Percentiles rank a stretch among this genome's conserved stretches.
These are phyloP conservation scores for Saxispiralis lemnorum DNA, from an alignment of 495 filamentous ascomycete species.

Conservation along the genomic window DNA sequence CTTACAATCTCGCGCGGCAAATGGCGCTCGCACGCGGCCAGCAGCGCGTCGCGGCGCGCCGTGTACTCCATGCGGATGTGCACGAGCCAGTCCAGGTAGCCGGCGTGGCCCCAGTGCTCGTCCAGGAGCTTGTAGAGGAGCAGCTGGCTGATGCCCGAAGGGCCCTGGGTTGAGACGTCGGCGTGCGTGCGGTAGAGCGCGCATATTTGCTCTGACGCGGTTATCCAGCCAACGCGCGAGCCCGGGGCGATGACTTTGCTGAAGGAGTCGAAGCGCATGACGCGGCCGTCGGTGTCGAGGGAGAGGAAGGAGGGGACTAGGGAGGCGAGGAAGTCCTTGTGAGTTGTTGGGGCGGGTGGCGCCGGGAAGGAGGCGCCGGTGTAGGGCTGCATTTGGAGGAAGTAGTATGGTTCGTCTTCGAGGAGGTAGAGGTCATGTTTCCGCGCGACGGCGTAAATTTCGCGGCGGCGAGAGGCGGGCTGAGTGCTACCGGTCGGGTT, in stretches of 20 bases:
- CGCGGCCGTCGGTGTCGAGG: constrained; percentile 47
- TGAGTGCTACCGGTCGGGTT: constrained; percentile 87
- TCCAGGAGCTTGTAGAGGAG: constrained; percentile 78
- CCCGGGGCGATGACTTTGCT: constrained; percentile 51
- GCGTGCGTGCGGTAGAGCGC: constrained; percentile 60
- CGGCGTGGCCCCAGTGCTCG: constrained; percentile 84
- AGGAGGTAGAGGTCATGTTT: constrained; percentile 76
- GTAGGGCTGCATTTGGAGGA: constrained; percentile 87
- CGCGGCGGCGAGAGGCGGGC: constrained; percentile 40
- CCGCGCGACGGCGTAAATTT: constrained; percentile 57
- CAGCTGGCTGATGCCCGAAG: constrained; percentile 66
- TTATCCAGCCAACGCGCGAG: constrained; percentile 45
- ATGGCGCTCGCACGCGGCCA: constrained; percentile 67
- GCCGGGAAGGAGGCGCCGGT: constrained; percentile 33
- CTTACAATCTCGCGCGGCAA: constrained; percentile 61
- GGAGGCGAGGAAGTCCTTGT: constrained; percentile 41
- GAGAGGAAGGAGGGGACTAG: constrained; percentile 45
- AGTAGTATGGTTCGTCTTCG: constrained; percentile 94
- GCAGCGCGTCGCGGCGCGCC: constrained; percentile 50
- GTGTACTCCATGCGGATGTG: constrained; percentile 72
- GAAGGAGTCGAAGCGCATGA: constrained; percentile 52
- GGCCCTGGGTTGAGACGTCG: constrained; percentile 67
- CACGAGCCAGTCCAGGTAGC: constrained; percentile 81
- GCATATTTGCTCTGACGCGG: constrained; percentile 63
- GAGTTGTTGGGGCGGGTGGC: constrained; percentile 34